Conservation (phyloP, 371 early-diverging fungal genomes). For the Apophysomyces trapeziformis region DNA sequence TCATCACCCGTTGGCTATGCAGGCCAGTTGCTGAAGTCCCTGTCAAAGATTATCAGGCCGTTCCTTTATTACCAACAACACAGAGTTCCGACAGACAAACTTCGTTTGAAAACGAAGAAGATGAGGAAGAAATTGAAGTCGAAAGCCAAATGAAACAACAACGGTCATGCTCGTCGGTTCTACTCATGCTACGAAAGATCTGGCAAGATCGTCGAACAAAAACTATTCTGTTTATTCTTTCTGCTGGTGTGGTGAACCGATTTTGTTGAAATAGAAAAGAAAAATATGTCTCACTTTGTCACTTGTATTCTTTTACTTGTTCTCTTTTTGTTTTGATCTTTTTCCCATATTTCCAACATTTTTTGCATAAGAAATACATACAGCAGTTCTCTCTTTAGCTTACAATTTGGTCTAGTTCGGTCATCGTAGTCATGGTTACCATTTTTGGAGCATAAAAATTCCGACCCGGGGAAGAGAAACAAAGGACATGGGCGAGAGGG, state of each 20-base stretch:
- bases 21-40: neutral
- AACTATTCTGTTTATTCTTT: constrained; percentile 19
- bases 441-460: too few relatives aligned
- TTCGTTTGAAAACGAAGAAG: constrained; percentile 2
- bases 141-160: constrained; percentile 12
- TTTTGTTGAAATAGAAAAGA: constrained; percentile 23
- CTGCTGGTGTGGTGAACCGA: constrained; percentile 26
- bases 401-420: too few relatives aligned
- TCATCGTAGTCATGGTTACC: too few relatives aligned
- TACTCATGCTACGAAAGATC: neutral
- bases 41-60: constrained; percentile 25
- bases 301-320: too few relatives aligned
- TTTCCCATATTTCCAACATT: neutral
- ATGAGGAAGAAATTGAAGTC: constrained; percentile 14
- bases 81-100: constrained; percentile 2
- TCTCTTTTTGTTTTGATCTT: neutral
- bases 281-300: too few relatives aligned
- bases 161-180: neutral
- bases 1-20: constrained; percentile 46
- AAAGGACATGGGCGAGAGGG: too few relatives aligned
- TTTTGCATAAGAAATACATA: neutral
- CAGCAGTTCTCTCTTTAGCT: too few relatives aligned
- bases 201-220: constrained; percentile 27
- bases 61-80: constrained; percentile 35
- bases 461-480: too few relatives aligned